Conservation (phyloP, 352 stramenopile species). For the Globisporangium orthogonon region DNA sequence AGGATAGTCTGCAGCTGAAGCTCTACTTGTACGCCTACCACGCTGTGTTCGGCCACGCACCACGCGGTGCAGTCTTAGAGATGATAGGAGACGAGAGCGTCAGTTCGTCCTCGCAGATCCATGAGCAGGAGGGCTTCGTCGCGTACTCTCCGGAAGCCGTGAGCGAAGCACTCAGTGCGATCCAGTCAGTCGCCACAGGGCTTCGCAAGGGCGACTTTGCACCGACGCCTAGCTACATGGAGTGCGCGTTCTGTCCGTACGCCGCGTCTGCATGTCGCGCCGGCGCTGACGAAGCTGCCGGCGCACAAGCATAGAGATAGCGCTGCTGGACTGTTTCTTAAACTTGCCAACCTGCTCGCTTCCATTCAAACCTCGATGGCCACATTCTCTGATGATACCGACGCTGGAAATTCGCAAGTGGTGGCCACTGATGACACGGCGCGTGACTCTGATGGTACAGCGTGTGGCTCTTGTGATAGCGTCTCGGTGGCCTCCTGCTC, state of each 20-base stretch:
- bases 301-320: background rate
- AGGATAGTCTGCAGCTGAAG: slow-evolving; percentile 76
- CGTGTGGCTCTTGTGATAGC: background rate
- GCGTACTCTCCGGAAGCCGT: slow-evolving; percentile 22
- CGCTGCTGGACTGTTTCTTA: too few relatives aligned
- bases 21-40: slow-evolving; percentile 78
- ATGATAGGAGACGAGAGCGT: slow-evolving; percentile 32
- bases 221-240: slow-evolving; percentile 45
- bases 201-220: slow-evolving; percentile 49
- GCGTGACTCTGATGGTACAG: background rate
- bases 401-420: background rate
- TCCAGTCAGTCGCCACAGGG: slow-evolving; percentile 24
- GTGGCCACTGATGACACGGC: background rate
- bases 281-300: slow-evolving; percentile 9
- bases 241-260: slow-evolving; percentile 71
- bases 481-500: background rate
- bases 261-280: slow-evolving; percentile 48
- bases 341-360: too few relatives aligned
- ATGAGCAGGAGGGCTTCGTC: slow-evolving; percentile 30
- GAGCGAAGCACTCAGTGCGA: slow-evolving; percentile 29
- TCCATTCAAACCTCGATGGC: slow-evolving; percentile 4
- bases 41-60: slow-evolving; percentile 41
- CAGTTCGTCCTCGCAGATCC: background rate
- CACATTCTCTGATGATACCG: background rate
- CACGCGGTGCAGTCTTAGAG: slow-evolving; percentile 49